Base-by-base conservation (phyloP, 2,329 filamentous ascomycete species). In the Rutstroemia sp. region DNA sequence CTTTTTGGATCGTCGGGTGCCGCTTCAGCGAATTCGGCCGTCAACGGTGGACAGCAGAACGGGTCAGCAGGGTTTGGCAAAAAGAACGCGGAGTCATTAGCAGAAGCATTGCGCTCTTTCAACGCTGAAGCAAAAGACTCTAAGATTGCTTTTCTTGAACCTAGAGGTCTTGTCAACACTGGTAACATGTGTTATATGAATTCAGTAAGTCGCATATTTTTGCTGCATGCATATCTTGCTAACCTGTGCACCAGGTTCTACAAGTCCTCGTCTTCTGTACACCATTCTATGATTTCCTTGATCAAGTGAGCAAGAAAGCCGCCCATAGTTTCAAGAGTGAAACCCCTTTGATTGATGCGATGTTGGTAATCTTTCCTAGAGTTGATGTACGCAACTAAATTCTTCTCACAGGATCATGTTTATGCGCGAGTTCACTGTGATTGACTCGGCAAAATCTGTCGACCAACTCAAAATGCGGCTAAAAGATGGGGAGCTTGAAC, bases 181-280 rank as follows among this genome's bases (percentile, higher is more conserved):
- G 94, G 94, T 50, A 97, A 99, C 70, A 95, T 97, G 89, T 99
- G 94, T 73, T 99, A 99, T 74, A 97, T 99, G 94, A 99, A 97
- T 76, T 96, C 94, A 61, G 92, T 96, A 79, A 75, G 89, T 75
- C 9, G 12, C 9, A 12, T 3, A 34, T 5, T 34, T 34, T 12
- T 34, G 12, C 9, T 34, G 12, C 30, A 12, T 34, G 10, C 4
- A 23, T 23, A 34, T 34, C 10, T 34, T 34, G 30, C 30, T 34
- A 34, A 34, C 9, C 30, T 64, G 30, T 39, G 7, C 7, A 44
- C 7, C 63, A 96, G 91, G 86, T 97, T 71, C 80, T 99, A 63
- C 94, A 99, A 86, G 88, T 95, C 69, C 82, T 99, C 67, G 82
- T 96, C 63, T 97, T 92, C 70, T 97, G 92, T 72, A 80, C 86